Evolutionary conservation across 1,284 basidiomycete species (phyloP).

Genomic region (Naganishia albida): DNA sequence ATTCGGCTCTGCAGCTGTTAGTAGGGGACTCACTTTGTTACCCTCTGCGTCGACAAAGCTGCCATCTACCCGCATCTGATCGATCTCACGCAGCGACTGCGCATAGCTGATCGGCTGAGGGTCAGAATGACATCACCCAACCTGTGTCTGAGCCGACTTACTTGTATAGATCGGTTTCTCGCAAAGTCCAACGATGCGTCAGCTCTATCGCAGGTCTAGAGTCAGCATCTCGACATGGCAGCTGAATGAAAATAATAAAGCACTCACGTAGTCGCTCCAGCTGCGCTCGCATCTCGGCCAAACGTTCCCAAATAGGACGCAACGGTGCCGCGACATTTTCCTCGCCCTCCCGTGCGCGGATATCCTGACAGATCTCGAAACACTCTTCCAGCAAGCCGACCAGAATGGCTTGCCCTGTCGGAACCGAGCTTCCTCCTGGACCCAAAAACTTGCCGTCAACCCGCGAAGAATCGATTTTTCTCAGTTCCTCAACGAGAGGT

Average conservation of each 20-base stretch:
- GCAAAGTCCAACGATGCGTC: conserved; percentile 94
- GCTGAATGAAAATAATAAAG: background rate
- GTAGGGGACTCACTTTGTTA: conserved; percentile 59
- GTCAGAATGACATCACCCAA: background rate
- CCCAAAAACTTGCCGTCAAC: conserved; percentile 96
- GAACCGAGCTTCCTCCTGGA: conserved; percentile 80
- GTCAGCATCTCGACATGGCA: background rate
- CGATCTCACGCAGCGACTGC: conserved; percentile 90
- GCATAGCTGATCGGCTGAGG: conserved; percentile 64
- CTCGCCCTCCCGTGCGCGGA: conserved; percentile 88
- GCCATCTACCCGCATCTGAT: conserved; percentile 93
- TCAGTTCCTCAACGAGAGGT: conserved; percentile 84
- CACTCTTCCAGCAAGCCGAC: conserved; percentile 89
- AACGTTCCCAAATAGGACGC: conserved; percentile 91
- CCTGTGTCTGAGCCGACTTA: conserved; percentile 37
- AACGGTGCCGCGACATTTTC: conserved; percentile 84
- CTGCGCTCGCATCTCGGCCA: conserved; percentile 80
- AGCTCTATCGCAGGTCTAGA: conserved; percentile 58
- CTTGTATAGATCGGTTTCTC: conserved; percentile 94
- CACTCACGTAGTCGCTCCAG: conserved; percentile 69
- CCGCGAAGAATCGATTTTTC: conserved; percentile 91
- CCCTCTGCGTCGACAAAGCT: conserved; percentile 96
- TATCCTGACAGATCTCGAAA: conserved; percentile 95
- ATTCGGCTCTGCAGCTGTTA: too few relatives aligned
- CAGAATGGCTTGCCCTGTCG: conserved; percentile 77